Percentiles rank a stretch among this genome's conserved stretches.
Evolutionary conservation across 202 grass and related monocot genomes (phyloP).

Genomic region (Cymbopogon flexuosus): DNA sequence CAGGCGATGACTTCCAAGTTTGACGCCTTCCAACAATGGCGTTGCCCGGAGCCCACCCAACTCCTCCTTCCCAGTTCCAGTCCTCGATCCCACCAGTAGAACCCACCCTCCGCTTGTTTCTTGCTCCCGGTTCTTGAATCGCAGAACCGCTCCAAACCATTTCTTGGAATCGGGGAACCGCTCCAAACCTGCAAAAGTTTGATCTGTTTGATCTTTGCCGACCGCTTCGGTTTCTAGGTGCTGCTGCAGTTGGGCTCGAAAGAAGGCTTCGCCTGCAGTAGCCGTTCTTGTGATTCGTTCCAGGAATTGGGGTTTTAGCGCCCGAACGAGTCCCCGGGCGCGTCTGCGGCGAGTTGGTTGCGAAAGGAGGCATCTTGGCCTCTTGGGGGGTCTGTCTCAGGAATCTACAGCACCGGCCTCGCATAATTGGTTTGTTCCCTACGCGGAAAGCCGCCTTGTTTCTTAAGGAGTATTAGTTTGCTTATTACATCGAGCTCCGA

Average conservation of each 20-base stretch:
- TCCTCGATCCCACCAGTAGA: background rate
- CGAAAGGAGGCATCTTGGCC: background rate
- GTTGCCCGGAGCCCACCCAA: background rate
- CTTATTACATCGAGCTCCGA: background rate
- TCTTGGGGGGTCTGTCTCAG: background rate
- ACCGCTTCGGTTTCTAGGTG: background rate
- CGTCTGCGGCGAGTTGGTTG: background rate
- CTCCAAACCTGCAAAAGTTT: background rate
- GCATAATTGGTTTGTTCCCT: background rate
- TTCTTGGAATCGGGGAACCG: background rate
- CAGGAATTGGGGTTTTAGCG: background rate
- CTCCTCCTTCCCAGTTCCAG: background rate
- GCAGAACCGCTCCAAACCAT: background rate
- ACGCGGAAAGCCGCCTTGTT: background rate
- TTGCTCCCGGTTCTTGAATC: slow-evolving; percentile 3
- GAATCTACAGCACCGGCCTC: background rate
- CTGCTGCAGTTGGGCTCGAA: background rate
- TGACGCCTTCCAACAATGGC: slow-evolving; percentile 20
- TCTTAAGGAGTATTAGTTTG: background rate
- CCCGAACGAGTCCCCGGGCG: background rate
- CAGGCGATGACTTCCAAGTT: slow-evolving; percentile 22
- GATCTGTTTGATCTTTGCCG: background rate
- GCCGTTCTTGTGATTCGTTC: background rate
- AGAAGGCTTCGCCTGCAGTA: background rate
- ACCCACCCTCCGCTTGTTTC: background rate